A percentile compares a stretch with the other conserved stretches of the same genome.
Evolutionary conservation across 2,329 filamentous ascomycete genomes (phyloP).

Genomic region (Paracoccidioides lutzii): DNA sequence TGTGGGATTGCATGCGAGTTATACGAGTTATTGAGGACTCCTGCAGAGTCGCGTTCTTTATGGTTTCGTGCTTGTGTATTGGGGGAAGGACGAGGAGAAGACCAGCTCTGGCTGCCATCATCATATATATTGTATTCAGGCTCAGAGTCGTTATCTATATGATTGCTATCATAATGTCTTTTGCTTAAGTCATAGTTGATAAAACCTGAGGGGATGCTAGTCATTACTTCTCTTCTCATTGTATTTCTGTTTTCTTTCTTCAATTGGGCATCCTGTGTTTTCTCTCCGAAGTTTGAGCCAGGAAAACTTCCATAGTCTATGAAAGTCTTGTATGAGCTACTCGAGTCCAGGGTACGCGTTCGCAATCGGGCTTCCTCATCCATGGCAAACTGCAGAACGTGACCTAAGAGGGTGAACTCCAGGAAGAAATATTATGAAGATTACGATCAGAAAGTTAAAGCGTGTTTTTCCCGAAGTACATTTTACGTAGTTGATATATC

Average conservation of each 20-base stretch:
- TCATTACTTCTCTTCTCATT: too few species aligned
- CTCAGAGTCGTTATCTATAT: background rate
- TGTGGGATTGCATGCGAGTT: background rate
- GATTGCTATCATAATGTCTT: background rate
- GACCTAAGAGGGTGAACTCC: background rate
- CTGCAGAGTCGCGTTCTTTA: background rate
- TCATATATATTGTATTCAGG: background rate
- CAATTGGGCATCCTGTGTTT: background rate
- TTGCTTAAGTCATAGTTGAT: background rate
- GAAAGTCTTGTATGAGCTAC: background rate
- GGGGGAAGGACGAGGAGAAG: background rate
- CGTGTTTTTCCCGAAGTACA: too few species aligned
- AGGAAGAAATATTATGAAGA: too few species aligned
- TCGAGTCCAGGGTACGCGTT: background rate
- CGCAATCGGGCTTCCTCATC: background rate
- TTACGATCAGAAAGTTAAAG: too few species aligned
- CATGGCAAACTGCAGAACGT: background rate
- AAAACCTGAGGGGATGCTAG: too few species aligned
- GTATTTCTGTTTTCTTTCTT: background rate
- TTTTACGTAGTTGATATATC: too few species aligned
- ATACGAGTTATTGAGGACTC: too few species aligned
- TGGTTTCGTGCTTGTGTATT: background rate
- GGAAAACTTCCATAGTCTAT: background rate
- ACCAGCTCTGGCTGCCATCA: background rate
- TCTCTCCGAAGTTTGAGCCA: background rate